phyloP scores from a whole-genome alignment of 2,329 filamentous ascomycete species.

The Ambrosiella xylebori region DNA sequence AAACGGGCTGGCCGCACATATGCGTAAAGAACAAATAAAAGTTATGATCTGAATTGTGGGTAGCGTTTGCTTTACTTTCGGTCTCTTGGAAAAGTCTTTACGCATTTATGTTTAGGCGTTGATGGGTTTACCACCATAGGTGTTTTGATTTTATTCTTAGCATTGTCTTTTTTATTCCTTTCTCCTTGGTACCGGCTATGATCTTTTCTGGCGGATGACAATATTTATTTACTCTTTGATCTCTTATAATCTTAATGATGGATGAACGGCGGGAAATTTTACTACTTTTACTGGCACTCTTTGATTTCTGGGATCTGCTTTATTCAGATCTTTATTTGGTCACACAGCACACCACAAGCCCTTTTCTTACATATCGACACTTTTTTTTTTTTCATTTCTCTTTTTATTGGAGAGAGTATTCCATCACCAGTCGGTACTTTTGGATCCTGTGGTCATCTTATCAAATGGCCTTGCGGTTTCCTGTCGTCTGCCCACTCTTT shows the following conservation, averaged over 20 bases:
- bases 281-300: not conserved
- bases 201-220: not conserved
- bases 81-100: conserved; percentile 1
- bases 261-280: conserved; percentile 7
- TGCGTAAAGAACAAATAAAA: conserved; percentile 3
- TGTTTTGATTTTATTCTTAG: not conserved
- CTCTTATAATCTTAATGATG: conserved; percentile 10
- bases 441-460: not conserved
- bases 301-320: conserved; percentile 8
- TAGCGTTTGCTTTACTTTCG: not conserved
- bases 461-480: not conserved
- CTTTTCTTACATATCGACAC: conserved; percentile 1
- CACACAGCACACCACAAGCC: conserved; percentile 12
- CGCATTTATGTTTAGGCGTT: not conserved
- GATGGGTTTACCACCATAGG: not conserved
- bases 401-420: not conserved
- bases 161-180: not conserved
- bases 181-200: not conserved
- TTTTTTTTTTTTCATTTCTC: not conserved
- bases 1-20: conserved; percentile 12
- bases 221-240: conserved; percentile 1
- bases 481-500: not conserved
- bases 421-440: not conserved
- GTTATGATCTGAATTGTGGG: not conserved
- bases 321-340: conserved; percentile 11